A percentile compares a stretch with the other conserved stretches of the same genome.
These are phyloP conservation scores for Conringia planisiliqua DNA, from an alignment of 345 rosid species.

Conservation along the genomic window DNA sequence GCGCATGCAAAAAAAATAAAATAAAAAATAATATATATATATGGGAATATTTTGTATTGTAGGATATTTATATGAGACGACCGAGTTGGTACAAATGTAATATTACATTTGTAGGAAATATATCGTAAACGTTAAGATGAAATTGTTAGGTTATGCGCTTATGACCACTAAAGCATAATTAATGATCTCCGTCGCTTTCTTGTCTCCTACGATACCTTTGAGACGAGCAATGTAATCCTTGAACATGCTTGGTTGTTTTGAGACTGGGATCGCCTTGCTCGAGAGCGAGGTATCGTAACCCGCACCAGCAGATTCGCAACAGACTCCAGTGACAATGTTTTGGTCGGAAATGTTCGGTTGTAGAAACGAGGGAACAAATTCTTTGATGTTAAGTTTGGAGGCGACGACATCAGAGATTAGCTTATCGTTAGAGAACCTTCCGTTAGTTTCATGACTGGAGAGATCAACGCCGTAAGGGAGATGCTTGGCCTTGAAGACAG, in stretches of 20 bases:
- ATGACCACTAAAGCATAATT: constrained; percentile 39
- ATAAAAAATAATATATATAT: not conserved
- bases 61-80: not conserved
- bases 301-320: constrained; percentile 19
- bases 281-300: constrained; percentile 24
- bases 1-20: not conserved
- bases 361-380: constrained; percentile 28
- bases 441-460: constrained; percentile 19
- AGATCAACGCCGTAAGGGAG: constrained; percentile 31
- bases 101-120: no score
- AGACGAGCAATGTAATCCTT: constrained; percentile 16
- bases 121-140: constrained; percentile 40
- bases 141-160: constrained; percentile 60
- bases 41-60: not conserved
- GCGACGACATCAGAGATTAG: constrained; percentile 17
- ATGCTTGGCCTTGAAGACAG: constrained; percentile 13
- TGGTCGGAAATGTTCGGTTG: constrained; percentile 26
- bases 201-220: constrained; percentile 34
- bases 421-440: constrained; percentile 31
- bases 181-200: constrained; percentile 37
- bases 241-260: constrained; percentile 42
- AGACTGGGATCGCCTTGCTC: constrained; percentile 33
- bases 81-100: no score
- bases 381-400: constrained; percentile 21
- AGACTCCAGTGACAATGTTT: constrained; percentile 26